A percentile compares a stretch with the other conserved stretches of the same genome.
These are phyloP conservation scores for Cicer arietinum DNA, from an alignment of 306 rosid genomes.

Conservation along the genomic window DNA sequence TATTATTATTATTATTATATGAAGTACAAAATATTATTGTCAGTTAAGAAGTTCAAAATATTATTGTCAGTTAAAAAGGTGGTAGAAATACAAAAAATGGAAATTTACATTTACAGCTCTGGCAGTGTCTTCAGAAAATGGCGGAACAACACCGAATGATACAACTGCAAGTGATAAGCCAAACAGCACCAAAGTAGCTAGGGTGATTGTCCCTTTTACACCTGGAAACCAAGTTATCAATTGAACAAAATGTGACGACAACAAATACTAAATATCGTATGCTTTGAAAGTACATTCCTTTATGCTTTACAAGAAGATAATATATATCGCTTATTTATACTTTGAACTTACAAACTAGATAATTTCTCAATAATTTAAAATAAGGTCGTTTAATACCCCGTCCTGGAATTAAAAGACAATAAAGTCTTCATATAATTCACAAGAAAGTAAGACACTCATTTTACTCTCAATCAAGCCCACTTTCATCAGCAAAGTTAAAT, in stretches of 20 bases:
- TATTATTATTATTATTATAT: too few species aligned
- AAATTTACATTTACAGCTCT: conserved; percentile 85
- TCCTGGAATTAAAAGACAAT: neutral
- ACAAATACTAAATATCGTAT: neutral
- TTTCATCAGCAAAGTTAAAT: too few species aligned
- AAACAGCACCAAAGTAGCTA: conserved; percentile 67
- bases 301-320: conserved; percentile 16
- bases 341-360: conserved; percentile 25
- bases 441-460: neutral
- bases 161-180: conserved; percentile 63
- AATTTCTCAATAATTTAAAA: neutral
- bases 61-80: conserved; percentile 15
- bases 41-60: conserved; percentile 13
- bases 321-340: conserved; percentile 1
- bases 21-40: conserved; percentile 3
- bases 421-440: neutral
- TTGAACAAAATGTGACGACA: conserved; percentile 20
- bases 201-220: conserved; percentile 63
- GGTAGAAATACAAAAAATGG: conserved; percentile 18
- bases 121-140: conserved; percentile 77
- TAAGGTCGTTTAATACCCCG: neutral
- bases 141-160: conserved; percentile 65
- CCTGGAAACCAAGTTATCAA: conserved; percentile 57
- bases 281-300: conserved; percentile 14
- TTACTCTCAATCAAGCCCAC: neutral